Percentiles rank a stretch among this genome's conserved stretches.
Evolutionary conservation across 345 rosid species (phyloP).

Genomic region (Gossypium herbaceum): DNA sequence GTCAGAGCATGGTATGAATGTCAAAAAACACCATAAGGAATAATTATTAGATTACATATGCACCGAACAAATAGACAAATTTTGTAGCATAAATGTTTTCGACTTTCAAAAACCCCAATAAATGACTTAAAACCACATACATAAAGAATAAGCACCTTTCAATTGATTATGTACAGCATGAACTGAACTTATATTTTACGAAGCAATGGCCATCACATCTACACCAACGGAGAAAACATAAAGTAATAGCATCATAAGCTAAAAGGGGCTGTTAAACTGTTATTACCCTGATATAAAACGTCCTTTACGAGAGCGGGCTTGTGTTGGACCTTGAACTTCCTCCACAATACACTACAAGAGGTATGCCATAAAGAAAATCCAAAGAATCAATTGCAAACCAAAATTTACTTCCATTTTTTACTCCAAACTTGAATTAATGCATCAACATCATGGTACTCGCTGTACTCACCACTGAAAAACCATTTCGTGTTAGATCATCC

Average conservation of each 20-base stretch:
- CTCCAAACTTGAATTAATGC: background rate
- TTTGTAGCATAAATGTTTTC: background rate
- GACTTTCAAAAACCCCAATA: background rate
- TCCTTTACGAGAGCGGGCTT: constrained; percentile 88
- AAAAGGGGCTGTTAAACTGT: background rate
- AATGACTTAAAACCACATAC: background rate
- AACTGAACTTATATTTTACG: background rate
- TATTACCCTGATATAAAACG: constrained; percentile 96
- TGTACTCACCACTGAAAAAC: constrained; percentile 82
- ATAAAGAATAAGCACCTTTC: background rate
- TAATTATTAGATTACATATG: background rate
- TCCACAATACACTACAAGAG: constrained; percentile 88
- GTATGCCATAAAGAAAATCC: constrained; percentile 8
- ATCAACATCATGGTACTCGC: background rate
- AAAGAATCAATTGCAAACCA: constrained; percentile 4
- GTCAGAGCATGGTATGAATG: constrained; percentile 33
- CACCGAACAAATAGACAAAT: background rate
- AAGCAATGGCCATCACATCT: background rate
- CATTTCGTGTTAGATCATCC: constrained; percentile 84
- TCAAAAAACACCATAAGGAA: constrained; percentile 2
- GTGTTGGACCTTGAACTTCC: constrained; percentile 95
- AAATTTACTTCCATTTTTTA: background rate
- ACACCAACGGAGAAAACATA: background rate
- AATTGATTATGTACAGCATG: background rate
- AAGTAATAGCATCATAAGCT: background rate